Evolutionary conservation across 2,329 filamentous ascomycete genomes (phyloP), one percentile per base, ranked within the genome.

Genomic region (Verticillium alfalfae): DNA sequence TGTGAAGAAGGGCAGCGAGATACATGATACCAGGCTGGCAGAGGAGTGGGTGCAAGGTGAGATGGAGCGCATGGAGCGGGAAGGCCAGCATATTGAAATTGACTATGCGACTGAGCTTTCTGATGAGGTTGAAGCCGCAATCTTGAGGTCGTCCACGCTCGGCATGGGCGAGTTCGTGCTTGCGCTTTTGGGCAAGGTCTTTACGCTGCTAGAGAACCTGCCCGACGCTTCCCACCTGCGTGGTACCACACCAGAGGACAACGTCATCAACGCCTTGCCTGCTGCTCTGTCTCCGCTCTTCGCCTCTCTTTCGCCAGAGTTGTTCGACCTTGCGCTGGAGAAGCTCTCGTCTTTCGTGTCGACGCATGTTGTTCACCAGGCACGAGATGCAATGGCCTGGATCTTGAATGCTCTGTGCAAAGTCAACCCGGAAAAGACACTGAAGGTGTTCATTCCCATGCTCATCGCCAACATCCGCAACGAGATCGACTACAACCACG

Each of bases 361-460:
- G 1, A 91, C 91, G 65, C 95, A 98, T 77, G 95, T 99, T 57
- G 94, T 99, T 18, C 93, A 99, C 69, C 95, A 98, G 76, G 94
- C 95, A 60, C 84, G 94, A 66, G 95, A 99, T 80, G 94, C 95
- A 8, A 97, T 99, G 90, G 95, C 96, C 1, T 99, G 97, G 83
- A 98, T 98, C 60, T 91, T 94, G 76, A 98, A 97, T 74, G 91
- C 92, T 0, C 82, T 99, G 31, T 97, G 95, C 82, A 98, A 98
- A 76, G 92, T 96, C 67, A 92, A 96, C 68, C 93, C 96, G 0
- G 88, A 94, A 72, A 97, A 97, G 78, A 93, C 95, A 0, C 81
- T 99, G 58, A 95, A 93, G 72, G 87, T 92, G 15, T 90, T 99
- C 61, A 84, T 99, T 37, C 95, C 95, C 1, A 92, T 97, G 79